These are phyloP conservation scores for Heterobasidion occidentale DNA, from an alignment of 1,284 basidiomycete genomes.

Conservation along the genomic window DNA sequence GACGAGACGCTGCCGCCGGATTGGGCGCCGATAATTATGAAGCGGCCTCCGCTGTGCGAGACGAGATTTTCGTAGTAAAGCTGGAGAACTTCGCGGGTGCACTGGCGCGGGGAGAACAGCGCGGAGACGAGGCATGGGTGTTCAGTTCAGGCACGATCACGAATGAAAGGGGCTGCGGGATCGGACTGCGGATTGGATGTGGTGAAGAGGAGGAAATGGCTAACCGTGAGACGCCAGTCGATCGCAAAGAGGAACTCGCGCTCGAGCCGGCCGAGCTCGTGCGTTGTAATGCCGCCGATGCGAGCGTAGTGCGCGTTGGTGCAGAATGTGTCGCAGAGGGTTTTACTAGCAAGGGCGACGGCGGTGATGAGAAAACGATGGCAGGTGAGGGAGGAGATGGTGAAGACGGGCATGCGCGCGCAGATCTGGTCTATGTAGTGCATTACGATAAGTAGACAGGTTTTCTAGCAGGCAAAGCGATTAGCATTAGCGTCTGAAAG, in stretches of 20 bases:
- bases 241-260: conserved; percentile 85
- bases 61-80: conserved; percentile 82
- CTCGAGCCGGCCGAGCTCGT: conserved; percentile 88
- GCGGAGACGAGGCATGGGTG: background rate
- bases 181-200: background rate
- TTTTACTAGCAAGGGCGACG: conserved; percentile 83
- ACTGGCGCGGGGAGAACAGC: conserved; percentile 31
- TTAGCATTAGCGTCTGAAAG: conserved; percentile 1
- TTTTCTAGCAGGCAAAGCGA: conserved; percentile 45
- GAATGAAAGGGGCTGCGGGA: conserved; percentile 3
- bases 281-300: conserved; percentile 86
- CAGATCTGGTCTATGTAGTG: conserved; percentile 96
- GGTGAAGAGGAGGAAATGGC: conserved; percentile 18
- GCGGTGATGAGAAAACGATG: conserved; percentile 93
- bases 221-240: conserved; percentile 88
- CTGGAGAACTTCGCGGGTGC: conserved; percentile 72
- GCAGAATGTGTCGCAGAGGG: conserved; percentile 89
- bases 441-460: conserved; percentile 82
- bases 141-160: background rate
- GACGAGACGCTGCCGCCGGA: conserved; percentile 30
- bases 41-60: conserved; percentile 58
- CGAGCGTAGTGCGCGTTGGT: conserved; percentile 89
- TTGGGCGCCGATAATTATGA: conserved; percentile 40
- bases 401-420: conserved; percentile 77
- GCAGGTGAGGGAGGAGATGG: conserved; percentile 88